phyloP scores from a whole-genome alignment of 139 green algal genomes.

The Closterium sp. region DNA sequence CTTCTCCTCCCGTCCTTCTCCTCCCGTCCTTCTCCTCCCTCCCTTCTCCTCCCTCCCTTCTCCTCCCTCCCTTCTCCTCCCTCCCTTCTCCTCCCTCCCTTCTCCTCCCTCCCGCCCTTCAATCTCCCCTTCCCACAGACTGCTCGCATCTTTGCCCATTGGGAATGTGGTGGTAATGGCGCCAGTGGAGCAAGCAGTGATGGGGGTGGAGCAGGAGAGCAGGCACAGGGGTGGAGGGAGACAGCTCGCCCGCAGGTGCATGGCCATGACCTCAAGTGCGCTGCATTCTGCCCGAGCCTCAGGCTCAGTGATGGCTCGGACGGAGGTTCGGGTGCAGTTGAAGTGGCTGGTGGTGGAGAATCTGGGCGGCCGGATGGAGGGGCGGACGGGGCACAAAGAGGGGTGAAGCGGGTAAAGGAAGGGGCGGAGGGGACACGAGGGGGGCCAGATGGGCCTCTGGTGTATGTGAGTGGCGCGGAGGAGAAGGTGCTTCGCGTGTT shows the following conservation, averaged over 20 bases:
- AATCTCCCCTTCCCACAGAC: background rate
- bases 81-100: background rate
- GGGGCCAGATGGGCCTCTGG: background rate
- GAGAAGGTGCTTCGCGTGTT: conserved; percentile 96
- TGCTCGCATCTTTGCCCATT: conserved; percentile 13
- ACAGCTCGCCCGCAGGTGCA: conserved; percentile 86
- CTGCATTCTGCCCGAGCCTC: background rate
- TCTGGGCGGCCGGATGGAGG: background rate
- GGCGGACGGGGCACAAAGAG: background rate
- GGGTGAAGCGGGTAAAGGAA: background rate
- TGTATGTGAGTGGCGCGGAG: conserved; percentile 80
- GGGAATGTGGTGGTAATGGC: conserved; percentile 18
- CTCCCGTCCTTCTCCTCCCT: background rate
- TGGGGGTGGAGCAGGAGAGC: conserved; percentile 59
- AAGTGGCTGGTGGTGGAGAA: background rate
- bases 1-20: background rate
- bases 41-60: too few species aligned
- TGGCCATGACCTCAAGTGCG: conserved; percentile 87
- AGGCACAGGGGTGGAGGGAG: conserved; percentile 76
- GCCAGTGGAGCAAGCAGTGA: too few species aligned
- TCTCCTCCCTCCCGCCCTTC: too few species aligned
- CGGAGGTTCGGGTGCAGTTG: background rate
- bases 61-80: too few species aligned
- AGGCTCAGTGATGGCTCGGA: background rate
- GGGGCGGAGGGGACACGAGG: background rate